These are phyloP conservation scores for Rhamnella rubrinervis DNA, from an alignment of 331 rosid genomes.

Conservation along the genomic window DNA sequence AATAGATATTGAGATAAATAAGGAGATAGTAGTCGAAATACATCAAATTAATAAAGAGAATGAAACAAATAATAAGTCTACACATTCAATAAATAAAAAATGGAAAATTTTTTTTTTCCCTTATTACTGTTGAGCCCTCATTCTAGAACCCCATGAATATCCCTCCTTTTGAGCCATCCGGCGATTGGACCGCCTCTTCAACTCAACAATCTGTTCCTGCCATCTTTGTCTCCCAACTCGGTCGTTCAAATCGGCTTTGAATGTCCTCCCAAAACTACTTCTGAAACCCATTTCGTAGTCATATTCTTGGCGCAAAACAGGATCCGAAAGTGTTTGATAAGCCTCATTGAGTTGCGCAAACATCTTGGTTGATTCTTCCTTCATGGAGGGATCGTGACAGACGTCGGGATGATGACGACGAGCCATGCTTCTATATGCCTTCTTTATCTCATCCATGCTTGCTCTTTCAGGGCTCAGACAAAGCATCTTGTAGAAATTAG, in stretches of 20 bases:
- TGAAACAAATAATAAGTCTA: too few species aligned
- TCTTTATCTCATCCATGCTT: constrained; percentile 46
- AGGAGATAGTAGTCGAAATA: too few species aligned
- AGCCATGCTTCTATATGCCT: constrained; percentile 60
- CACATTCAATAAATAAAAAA: too few species aligned
- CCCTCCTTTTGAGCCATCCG: background rate
- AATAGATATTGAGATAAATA: too few species aligned
- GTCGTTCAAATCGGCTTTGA: background rate
- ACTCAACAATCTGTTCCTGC: background rate
- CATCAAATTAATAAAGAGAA: too few species aligned
- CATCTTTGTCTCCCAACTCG: background rate
- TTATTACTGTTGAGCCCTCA: background rate
- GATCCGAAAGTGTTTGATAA: constrained; percentile 52
- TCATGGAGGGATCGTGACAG: constrained; percentile 34
- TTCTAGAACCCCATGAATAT: background rate
- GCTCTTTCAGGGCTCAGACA: background rate
- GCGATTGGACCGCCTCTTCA: background rate
- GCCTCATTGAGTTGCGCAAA: constrained; percentile 55
- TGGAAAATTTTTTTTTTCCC: too few species aligned
- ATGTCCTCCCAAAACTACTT: background rate
- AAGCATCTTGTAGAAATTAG: background rate
- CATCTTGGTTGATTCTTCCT: constrained; percentile 47
- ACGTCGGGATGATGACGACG: constrained; percentile 63
- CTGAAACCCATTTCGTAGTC: constrained; percentile 18
- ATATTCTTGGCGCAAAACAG: constrained; percentile 43